phyloP scores from a whole-genome alignment of 352 stramenopile species.

The Hyaloperonospora brassicae region DNA sequence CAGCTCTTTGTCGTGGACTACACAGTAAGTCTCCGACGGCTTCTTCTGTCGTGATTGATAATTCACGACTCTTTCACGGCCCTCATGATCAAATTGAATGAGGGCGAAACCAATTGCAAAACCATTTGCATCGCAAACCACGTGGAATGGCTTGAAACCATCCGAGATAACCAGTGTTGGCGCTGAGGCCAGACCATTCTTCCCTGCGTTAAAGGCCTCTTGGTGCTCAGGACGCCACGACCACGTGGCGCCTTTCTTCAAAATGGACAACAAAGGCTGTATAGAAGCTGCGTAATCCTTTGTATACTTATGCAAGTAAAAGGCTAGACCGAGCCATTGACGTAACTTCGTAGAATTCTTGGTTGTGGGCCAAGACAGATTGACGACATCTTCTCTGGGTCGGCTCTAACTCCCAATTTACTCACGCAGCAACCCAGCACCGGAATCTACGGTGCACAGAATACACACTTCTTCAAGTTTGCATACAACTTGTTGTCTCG shows the following conservation, averaged over 20 bases:
- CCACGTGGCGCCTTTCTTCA: background rate
- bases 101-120: too few species aligned
- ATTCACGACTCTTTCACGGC: too few species aligned
- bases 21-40: background rate
- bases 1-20: background rate
- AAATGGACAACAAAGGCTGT: background rate
- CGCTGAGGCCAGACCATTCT: too few species aligned
- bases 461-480: background rate
- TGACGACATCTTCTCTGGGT: background rate
- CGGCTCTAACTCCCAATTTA: background rate
- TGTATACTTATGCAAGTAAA: conserved; percentile 5
- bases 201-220: background rate
- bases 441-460: conserved; percentile 3
- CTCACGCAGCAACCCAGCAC: conserved; percentile 7
- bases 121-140: too few species aligned
- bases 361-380: too few species aligned
- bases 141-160: too few species aligned
- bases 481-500: background rate
- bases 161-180: too few species aligned
- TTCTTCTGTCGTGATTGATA: background rate
- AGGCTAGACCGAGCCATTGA: background rate
- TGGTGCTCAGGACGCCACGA: background rate
- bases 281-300: background rate
- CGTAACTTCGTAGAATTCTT: too few species aligned
- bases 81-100: too few species aligned